phyloP scores from a whole-genome alignment of 768 basidiomycete species.

The Roridomyces roridus region DNA sequence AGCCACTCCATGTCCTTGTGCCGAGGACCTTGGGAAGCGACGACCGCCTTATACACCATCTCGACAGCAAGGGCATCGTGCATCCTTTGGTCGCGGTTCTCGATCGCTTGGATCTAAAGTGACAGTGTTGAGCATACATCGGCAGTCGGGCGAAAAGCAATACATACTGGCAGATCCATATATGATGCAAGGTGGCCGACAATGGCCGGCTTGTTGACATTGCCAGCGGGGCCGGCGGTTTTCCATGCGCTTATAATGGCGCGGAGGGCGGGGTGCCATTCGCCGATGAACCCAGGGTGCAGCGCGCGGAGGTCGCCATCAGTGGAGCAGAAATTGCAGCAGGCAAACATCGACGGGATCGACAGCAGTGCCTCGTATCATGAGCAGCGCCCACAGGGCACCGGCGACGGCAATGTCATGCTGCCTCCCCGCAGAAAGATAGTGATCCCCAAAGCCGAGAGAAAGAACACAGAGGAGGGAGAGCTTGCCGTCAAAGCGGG shows the following conservation, averaged over 20 bases:
- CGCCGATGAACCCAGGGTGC: background rate
- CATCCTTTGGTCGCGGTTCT: background rate
- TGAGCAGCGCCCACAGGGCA: background rate
- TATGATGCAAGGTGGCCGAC: background rate
- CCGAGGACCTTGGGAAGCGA: background rate
- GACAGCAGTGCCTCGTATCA: background rate
- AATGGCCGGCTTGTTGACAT: background rate
- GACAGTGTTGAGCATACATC: background rate
- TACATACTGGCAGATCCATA: background rate
- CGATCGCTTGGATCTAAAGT: background rate
- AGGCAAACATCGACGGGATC: background rate
- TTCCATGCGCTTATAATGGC: background rate
- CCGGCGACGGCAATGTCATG: background rate
- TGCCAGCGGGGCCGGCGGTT: background rate
- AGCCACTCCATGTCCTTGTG: background rate
- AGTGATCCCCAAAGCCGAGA: background rate
- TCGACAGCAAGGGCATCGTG: background rate
- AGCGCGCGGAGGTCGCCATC: background rate
- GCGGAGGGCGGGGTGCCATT: background rate
- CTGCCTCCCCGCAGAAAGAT: background rate
- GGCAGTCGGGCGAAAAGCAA: background rate
- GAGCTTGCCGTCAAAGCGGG: background rate
- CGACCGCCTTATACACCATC: background rate
- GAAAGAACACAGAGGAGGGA: background rate
- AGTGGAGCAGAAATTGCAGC: slow-evolving; percentile 1